A percentile compares a stretch with the other conserved stretches of the same genome.
Evolutionary conservation across 2,329 filamentous ascomycete species (phyloP).

Genomic region (Lachnellula occidentalis): DNA sequence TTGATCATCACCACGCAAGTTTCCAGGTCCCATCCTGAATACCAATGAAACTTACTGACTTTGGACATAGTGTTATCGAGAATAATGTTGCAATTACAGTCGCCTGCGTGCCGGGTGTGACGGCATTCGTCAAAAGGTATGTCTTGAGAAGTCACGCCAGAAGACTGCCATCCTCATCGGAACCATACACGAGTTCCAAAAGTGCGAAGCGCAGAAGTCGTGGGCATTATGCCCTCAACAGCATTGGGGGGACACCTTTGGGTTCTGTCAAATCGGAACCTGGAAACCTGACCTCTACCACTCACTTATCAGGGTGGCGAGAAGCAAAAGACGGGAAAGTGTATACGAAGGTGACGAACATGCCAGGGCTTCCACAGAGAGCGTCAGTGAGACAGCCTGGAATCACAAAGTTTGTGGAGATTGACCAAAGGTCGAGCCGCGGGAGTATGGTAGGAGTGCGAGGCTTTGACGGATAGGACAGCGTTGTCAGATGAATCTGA

Average conservation of each 20-base stretch:
- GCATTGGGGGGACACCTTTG: background rate
- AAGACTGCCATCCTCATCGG: background rate
- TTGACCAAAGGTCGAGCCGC: background rate
- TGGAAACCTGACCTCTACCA: background rate
- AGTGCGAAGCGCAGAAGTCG: background rate
- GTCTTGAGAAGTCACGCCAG: background rate
- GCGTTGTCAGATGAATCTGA: too few species aligned
- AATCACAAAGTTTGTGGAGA: background rate
- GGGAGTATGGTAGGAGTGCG: background rate
- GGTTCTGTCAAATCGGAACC: background rate
- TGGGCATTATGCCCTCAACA: background rate
- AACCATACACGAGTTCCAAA: background rate
- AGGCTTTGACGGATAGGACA: too few species aligned
- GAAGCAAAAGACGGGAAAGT: background rate
- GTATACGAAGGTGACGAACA: background rate
- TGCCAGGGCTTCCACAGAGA: background rate
- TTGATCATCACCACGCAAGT: slow-evolving; percentile 1
- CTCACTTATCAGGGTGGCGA: background rate
- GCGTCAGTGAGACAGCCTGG: background rate
- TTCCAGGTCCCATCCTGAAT: background rate
- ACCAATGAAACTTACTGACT: background rate
- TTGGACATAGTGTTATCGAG: slow-evolving; percentile 1
- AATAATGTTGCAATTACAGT: slow-evolving; percentile 9
- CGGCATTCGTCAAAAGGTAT: slow-evolving; percentile 4
- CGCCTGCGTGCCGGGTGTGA: slow-evolving; percentile 7